These are phyloP conservation scores for Lasiodiplodia citricola DNA, from an alignment of 2,329 filamentous ascomycete species.

Conservation along the genomic window DNA sequence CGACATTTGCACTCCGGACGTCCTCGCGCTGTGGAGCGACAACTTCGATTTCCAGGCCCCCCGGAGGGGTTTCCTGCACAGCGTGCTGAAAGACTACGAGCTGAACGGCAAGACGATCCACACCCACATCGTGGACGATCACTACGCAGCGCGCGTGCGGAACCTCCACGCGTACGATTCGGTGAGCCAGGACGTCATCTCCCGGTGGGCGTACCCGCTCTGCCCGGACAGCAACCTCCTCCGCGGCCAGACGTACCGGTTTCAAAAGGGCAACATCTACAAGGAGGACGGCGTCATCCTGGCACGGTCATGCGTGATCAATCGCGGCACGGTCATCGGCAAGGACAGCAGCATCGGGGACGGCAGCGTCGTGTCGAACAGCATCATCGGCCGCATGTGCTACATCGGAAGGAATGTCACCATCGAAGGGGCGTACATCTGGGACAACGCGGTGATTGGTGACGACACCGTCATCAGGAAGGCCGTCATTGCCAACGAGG, in stretches of 20 bases:
- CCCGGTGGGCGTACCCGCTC: constrained; percentile 85
- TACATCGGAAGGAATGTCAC: constrained; percentile 83
- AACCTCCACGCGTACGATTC: constrained; percentile 90
- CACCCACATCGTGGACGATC: constrained; percentile 79
- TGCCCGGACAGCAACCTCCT: constrained; percentile 88
- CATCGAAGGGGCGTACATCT: constrained; percentile 82
- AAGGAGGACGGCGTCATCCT: constrained; percentile 79
- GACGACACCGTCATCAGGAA: constrained; percentile 73
- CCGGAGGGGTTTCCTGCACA: constrained; percentile 85
- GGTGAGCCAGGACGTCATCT: constrained; percentile 83
- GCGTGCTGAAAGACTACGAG: constrained; percentile 95
- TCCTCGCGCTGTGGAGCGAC: constrained; percentile 93
- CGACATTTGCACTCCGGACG: constrained; percentile 96
- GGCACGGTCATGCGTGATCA: constrained; percentile 72
- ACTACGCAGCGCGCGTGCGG: constrained; percentile 84
- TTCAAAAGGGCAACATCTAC: constrained; percentile 72
- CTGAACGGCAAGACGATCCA: constrained; percentile 97
- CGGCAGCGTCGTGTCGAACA: constrained; percentile 71
- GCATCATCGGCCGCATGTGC: constrained; percentile 82
- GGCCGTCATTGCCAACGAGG: constrained; percentile 78
- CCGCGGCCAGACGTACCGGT: constrained; percentile 75
- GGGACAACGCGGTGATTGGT: constrained; percentile 80
- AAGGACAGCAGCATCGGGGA: constrained; percentile 76
- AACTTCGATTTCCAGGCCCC: constrained; percentile 96
- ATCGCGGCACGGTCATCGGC: constrained; percentile 75